These are phyloP conservation scores for Ensete ventricosum DNA, from an alignment of 176 grass and related monocot species.

Conservation along the genomic window DNA sequence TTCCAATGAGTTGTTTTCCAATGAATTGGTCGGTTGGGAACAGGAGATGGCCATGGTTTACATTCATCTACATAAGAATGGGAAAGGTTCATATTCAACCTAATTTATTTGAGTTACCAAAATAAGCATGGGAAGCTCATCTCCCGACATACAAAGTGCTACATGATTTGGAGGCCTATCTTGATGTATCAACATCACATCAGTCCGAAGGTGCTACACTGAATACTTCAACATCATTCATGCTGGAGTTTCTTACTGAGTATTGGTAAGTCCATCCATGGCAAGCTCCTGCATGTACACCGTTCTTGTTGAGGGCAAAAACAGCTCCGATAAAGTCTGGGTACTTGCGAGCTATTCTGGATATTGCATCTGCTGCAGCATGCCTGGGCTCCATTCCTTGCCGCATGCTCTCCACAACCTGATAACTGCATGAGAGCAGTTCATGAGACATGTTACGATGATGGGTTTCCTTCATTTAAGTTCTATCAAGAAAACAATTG, in stretches of 20 bases:
- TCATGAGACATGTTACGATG: neutral
- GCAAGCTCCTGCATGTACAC: slow-evolving; percentile 58
- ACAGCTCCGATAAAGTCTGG: slow-evolving; percentile 69
- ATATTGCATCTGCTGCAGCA: slow-evolving; percentile 72
- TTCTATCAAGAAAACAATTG: slow-evolving; percentile 4
- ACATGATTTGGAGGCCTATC: neutral
- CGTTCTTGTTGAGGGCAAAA: slow-evolving; percentile 54
- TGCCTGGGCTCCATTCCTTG: slow-evolving; percentile 57
- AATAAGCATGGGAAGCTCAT: too few species aligned
- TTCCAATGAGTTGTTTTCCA: too few species aligned
- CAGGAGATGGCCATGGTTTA: too few species aligned
- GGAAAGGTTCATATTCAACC: too few species aligned
- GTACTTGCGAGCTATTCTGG: slow-evolving; percentile 65
- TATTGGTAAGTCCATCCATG: slow-evolving; percentile 90
- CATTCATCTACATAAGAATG: too few species aligned
- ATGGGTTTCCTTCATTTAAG: neutral
- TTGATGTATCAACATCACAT: neutral
- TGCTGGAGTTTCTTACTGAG: slow-evolving; percentile 57
- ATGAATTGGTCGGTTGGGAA: too few species aligned
- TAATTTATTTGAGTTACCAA: too few species aligned
- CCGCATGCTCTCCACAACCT: slow-evolving; percentile 92
- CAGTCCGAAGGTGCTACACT: slow-evolving; percentile 42
- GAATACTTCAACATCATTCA: slow-evolving; percentile 64
- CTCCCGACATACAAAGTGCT: neutral
- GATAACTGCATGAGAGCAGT: slow-evolving; percentile 43